These are phyloP conservation scores for Gentiana dahurica DNA, from an alignment of 257 asterid genomes.

Conservation along the genomic window DNA sequence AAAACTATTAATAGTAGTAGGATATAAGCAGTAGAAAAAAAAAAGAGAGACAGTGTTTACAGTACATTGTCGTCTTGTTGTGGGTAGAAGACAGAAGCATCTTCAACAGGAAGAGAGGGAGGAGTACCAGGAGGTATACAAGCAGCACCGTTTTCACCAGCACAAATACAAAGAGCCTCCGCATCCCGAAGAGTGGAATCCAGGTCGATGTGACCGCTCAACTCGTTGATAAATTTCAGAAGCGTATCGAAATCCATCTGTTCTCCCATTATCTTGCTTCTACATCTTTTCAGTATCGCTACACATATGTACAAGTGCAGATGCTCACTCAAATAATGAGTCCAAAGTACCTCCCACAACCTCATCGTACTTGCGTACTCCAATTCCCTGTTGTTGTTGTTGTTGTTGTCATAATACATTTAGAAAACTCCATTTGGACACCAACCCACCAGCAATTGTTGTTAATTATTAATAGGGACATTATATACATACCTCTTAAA, in stretches of 20 bases:
- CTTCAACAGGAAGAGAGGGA: slow-evolving; percentile 77
- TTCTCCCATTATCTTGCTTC: slow-evolving; percentile 74
- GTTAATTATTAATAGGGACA: no score
- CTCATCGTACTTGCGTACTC: slow-evolving; percentile 72
- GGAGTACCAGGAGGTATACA: slow-evolving; percentile 96
- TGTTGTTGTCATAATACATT: no score
- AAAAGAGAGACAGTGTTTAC: no score
- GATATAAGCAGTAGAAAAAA: no score
- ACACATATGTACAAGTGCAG: slow-evolving; percentile 80
- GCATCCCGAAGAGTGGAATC: slow-evolving; percentile 82
- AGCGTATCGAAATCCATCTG: slow-evolving; percentile 94
- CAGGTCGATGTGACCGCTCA: slow-evolving; percentile 78
- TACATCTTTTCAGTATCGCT: slow-evolving; percentile 70
- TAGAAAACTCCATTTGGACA: no score
- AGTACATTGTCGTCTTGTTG: slow-evolving; percentile 45
- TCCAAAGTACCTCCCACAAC: slow-evolving; percentile 94
- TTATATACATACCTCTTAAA: slow-evolving; percentile 66
- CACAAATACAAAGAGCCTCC: slow-evolving; percentile 82
- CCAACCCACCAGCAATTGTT: no score
- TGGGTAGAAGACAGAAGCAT: slow-evolving; percentile 56
- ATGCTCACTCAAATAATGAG: slow-evolving; percentile 80
- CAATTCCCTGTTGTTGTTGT: slow-evolving; percentile 61
- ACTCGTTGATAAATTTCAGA: slow-evolving; percentile 80
- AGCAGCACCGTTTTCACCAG: slow-evolving; percentile 92
- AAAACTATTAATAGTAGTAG: no score